Evolutionary conservation across 2,329 filamentous ascomycete species (phyloP).

Genomic region (Neocucurbitaria cava): DNA sequence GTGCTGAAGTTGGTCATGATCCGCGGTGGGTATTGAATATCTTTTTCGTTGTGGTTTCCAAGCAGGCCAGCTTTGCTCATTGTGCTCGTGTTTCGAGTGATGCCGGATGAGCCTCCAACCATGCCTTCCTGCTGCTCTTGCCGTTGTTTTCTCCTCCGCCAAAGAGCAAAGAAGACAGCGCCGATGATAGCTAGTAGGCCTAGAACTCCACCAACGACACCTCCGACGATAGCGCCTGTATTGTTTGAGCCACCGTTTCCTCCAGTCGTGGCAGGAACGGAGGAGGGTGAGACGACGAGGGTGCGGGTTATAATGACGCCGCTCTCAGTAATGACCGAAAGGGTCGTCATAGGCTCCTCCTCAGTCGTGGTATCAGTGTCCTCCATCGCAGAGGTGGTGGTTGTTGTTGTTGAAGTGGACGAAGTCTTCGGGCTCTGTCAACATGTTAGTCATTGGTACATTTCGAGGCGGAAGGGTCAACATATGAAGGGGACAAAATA

Average conservation of each 20-base stretch:
- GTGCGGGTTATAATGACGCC: slow-evolving; percentile 54
- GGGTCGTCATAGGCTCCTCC: slow-evolving; percentile 26
- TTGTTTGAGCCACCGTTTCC: slow-evolving; percentile 28
- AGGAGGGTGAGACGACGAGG: slow-evolving; percentile 47
- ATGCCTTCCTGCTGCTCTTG: slow-evolving; percentile 23
- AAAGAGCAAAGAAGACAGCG: slow-evolving; percentile 49
- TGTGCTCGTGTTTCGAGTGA: slow-evolving; percentile 55
- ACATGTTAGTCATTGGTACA: slow-evolving; percentile 14
- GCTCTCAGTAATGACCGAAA: slow-evolving; percentile 52
- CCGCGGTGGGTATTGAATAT: slow-evolving; percentile 26
- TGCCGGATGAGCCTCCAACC: slow-evolving; percentile 25
- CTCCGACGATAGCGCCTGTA: slow-evolving; percentile 55
- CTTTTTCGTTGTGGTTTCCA: slow-evolving; percentile 31
- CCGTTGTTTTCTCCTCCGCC: slow-evolving; percentile 41
- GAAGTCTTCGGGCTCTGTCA: slow-evolving; percentile 20
- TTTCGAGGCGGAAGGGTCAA: slow-evolving; percentile 26
- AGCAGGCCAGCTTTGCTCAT: slow-evolving; percentile 58
- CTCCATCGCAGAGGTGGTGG: too few species aligned
- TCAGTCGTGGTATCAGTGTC: too few species aligned
- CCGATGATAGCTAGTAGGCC: slow-evolving; percentile 46
- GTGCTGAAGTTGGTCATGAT: slow-evolving; percentile 38
- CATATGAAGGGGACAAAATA: slow-evolving; percentile 6
- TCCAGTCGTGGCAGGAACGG: slow-evolving; percentile 18
- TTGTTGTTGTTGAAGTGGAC: slow-evolving; percentile 21
- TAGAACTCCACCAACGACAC: slow-evolving; percentile 52